phyloP scores from a whole-genome alignment of 75 land plant species.

The Selaginella tamariscina region DNA sequence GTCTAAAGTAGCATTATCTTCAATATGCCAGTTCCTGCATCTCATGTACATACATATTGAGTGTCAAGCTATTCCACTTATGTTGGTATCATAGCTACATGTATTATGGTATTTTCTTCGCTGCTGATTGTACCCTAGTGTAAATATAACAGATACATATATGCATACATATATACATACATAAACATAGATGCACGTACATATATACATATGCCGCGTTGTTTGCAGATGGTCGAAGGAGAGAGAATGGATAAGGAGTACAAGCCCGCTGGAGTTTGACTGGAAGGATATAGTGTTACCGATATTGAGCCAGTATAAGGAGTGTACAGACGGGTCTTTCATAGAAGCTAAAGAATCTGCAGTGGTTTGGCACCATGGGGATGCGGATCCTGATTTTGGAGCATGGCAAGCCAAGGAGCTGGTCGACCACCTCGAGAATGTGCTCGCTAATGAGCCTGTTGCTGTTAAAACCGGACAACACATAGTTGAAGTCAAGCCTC shows the following conservation, averaged over 20 bases:
- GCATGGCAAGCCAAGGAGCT: conserved; percentile 46
- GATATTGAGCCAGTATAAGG: background rate
- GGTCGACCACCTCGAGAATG: conserved; percentile 37
- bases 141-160: too few species aligned
- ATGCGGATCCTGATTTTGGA: conserved; percentile 45
- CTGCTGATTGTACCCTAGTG: too few species aligned
- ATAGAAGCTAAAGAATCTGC: conserved; percentile 34
- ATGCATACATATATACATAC: too few species aligned
- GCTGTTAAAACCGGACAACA: conserved; percentile 45
- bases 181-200: too few species aligned
- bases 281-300: background rate
- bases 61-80: too few species aligned
- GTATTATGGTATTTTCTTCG: too few species aligned
- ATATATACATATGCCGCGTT: background rate
- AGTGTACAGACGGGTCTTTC: background rate
- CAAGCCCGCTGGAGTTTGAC: background rate
- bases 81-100: too few species aligned
- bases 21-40: too few species aligned
- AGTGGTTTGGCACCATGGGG: conserved; percentile 34
- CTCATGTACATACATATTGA: too few species aligned
- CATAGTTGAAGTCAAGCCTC: conserved; percentile 52
- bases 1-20: background rate
- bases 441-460: conserved; percentile 57
- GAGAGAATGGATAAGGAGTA: background rate
- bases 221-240: background rate